phyloP scores from a whole-genome alignment of 176 grass and related monocot genomes.

The Zea luxurians region DNA sequence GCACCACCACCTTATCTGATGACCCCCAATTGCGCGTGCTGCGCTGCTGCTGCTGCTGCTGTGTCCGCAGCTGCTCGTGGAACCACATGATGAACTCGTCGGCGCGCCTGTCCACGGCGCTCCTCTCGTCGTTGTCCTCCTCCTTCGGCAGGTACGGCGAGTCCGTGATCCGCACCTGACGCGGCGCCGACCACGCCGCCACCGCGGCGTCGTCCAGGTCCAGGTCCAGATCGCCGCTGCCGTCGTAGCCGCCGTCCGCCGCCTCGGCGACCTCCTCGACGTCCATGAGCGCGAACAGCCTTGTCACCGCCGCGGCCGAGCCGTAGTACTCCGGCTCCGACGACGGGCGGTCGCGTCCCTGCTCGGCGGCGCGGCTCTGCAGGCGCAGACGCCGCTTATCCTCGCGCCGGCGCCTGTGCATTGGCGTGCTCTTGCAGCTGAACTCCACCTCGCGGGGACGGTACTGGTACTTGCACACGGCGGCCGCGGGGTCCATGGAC shows the following conservation, averaged over 20 bases:
- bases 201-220: constrained; percentile 3
- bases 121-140: constrained; percentile 41
- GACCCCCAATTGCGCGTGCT: background rate
- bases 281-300: constrained; percentile 60
- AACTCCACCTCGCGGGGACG: constrained; percentile 71
- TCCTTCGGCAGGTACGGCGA: constrained; percentile 53
- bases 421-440: constrained; percentile 87
- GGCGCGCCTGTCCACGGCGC: constrained; percentile 61
- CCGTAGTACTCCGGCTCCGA: background rate
- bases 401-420: constrained; percentile 33
- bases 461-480: constrained; percentile 56
- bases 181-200: constrained; percentile 14
- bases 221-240: background rate
- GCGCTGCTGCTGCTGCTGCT: constrained; percentile 34
- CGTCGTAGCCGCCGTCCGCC: background rate
- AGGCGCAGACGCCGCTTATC: constrained; percentile 10
- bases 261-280: constrained; percentile 31
- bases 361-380: background rate
- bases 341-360: background rate
- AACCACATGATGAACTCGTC: constrained; percentile 93
- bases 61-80: constrained; percentile 67
- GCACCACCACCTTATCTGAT: constrained; percentile 10
- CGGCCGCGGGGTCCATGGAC: constrained; percentile 56
- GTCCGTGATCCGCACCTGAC: constrained; percentile 61
- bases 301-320: constrained; percentile 38